These are phyloP conservation scores for Salvia miltiorrhiza DNA, from an alignment of 257 asterid species.

Conservation along the genomic window DNA sequence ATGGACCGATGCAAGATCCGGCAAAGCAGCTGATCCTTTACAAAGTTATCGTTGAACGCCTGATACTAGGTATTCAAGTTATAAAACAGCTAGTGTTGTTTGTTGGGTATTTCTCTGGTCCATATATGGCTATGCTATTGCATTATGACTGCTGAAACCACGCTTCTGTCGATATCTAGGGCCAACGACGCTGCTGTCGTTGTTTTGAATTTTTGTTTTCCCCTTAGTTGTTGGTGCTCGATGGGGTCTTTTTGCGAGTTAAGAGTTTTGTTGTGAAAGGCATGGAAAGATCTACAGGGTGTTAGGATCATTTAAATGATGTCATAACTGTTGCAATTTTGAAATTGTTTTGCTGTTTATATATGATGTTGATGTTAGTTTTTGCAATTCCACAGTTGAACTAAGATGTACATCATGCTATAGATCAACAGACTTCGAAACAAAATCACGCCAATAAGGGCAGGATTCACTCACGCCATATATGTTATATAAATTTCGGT, in stretches of 20 bases:
- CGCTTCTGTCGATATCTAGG: background rate
- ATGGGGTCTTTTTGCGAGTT: too few species aligned
- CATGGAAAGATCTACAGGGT: too few species aligned
- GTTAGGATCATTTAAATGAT: background rate
- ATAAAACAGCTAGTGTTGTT: too few species aligned
- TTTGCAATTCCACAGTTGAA: background rate
- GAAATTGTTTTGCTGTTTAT: background rate
- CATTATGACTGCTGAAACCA: background rate
- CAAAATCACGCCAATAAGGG: too few species aligned
- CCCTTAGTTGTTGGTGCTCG: background rate
- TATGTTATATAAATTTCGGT: too few species aligned
- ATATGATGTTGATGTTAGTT: background rate
- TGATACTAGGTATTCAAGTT: background rate
- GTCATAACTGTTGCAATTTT: background rate
- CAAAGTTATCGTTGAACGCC: conserved; percentile 36
- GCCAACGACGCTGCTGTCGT: background rate
- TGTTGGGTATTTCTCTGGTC: too few species aligned
- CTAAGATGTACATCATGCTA: too few species aligned
- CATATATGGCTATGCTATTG: background rate
- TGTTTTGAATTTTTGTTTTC: background rate
- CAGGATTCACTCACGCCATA: too few species aligned
- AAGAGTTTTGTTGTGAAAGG: too few species aligned
- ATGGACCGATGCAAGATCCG: conserved; percentile 85
- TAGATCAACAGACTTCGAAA: too few species aligned
- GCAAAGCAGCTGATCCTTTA: conserved; percentile 62